A percentile compares a stretch with the other conserved stretches of the same genome.
Conservation (phyloP, 176 grass and related monocot species). For the Eleusine indica region DNA sequence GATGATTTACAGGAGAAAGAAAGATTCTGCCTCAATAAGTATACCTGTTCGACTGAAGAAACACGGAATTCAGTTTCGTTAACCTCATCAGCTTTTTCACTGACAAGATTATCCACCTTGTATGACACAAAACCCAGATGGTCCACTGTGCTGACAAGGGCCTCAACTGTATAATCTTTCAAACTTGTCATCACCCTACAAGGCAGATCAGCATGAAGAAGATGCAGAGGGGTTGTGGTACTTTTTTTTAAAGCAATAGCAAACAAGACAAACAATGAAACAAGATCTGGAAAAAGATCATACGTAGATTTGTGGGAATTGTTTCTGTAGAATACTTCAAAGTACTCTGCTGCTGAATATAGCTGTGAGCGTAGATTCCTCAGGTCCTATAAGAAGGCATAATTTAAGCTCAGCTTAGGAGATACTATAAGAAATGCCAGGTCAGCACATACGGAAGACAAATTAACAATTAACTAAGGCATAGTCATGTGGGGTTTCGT, state of each 20-base stretch:
- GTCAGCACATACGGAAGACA: constrained; percentile 26
- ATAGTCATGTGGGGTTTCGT: constrained; percentile 44
- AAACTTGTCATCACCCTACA: constrained; percentile 81
- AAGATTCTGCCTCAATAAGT: background rate
- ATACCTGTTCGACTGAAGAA: constrained; percentile 92
- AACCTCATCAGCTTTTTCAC: constrained; percentile 75
- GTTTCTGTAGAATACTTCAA: constrained; percentile 85
- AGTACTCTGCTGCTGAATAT: constrained; percentile 94
- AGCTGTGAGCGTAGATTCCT: constrained; percentile 91
- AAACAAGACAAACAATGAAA: constrained; percentile 31
- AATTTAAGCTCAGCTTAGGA: constrained; percentile 38
- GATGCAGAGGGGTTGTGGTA: constrained; percentile 17
- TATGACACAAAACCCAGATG: constrained; percentile 92
- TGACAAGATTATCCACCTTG: constrained; percentile 86
- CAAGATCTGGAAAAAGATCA: constrained; percentile 29
- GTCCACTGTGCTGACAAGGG: constrained; percentile 84
- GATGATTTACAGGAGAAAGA: background rate
- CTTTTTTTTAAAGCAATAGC: constrained; percentile 12
- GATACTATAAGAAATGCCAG: constrained; percentile 53
- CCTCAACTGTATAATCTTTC: constrained; percentile 86
- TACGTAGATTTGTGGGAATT: constrained; percentile 81
- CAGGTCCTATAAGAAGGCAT: constrained; percentile 75
- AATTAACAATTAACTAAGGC: constrained; percentile 43
- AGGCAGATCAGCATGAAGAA: constrained; percentile 21
- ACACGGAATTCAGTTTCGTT: constrained; percentile 71